These are phyloP conservation scores for Gonium pectorale DNA, from an alignment of 139 green algal species.

Conservation along the genomic window DNA sequence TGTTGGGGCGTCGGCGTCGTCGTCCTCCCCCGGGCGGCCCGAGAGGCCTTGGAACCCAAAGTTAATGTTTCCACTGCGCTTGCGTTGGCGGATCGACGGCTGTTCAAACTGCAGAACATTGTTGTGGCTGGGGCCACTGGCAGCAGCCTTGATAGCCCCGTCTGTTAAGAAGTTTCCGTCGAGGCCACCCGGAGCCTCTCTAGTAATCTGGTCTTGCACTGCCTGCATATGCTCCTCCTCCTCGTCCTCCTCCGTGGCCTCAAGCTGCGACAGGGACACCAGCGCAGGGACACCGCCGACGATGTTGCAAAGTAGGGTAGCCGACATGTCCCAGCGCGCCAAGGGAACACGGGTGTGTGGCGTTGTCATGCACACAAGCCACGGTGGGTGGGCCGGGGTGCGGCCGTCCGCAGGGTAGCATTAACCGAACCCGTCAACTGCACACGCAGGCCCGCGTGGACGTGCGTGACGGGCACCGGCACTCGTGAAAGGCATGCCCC, in stretches of 20 bases:
- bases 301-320: too few species aligned
- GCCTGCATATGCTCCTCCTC: neutral
- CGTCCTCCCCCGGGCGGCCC: neutral
- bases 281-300: too few species aligned
- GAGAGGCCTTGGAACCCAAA: too few species aligned
- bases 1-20: neutral
- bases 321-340: too few species aligned
- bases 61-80: too few species aligned
- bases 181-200: neutral
- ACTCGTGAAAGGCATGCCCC: too few species aligned
- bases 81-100: too few species aligned
- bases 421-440: neutral
- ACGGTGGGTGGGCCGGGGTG: neutral
- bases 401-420: neutral
- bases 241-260: neutral
- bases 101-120: neutral
- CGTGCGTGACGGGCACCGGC: too few species aligned
- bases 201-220: neutral
- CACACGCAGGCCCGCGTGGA: neutral
- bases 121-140: neutral
- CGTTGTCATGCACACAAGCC: neutral
- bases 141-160: neutral
- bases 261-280: too few species aligned
- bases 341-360: neutral
- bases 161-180: neutral